Evolutionary conservation across 306 rosid species (phyloP).

Genomic region (Malus asiatica): DNA sequence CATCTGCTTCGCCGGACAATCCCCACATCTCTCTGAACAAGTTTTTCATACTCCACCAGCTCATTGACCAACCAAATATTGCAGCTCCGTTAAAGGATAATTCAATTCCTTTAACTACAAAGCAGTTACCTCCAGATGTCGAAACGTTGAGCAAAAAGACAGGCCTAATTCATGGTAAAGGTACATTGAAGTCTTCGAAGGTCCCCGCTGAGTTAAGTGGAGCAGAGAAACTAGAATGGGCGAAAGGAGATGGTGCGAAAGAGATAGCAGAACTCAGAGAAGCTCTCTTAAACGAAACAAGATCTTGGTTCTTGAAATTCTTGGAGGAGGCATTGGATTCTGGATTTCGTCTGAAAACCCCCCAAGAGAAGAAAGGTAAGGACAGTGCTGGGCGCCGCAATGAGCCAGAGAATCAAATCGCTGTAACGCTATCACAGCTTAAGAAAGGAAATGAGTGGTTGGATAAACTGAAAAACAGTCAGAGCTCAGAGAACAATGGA

Average conservation of each 20-base stretch:
- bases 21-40: slow-evolving; percentile 62
- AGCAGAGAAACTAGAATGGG: slow-evolving; percentile 79
- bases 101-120: slow-evolving; percentile 27
- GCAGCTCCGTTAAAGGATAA: slow-evolving; percentile 41
- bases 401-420: slow-evolving; percentile 60
- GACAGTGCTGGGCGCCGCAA: slow-evolving; percentile 33
- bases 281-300: slow-evolving; percentile 54
- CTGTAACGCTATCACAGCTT: slow-evolving; percentile 68
- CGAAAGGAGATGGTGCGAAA: slow-evolving; percentile 50
- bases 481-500: slow-evolving; percentile 32
- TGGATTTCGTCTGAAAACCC: slow-evolving; percentile 46
- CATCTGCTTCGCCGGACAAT: slow-evolving; percentile 62
- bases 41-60: slow-evolving; percentile 65
- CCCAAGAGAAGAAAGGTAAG: slow-evolving; percentile 56
- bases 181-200: slow-evolving; percentile 37
- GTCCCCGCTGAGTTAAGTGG: slow-evolving; percentile 30
- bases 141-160: slow-evolving; percentile 40
- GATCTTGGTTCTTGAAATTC: slow-evolving; percentile 81
- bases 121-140: slow-evolving; percentile 34
- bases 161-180: slow-evolving; percentile 23
- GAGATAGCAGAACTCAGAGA: slow-evolving; percentile 53
- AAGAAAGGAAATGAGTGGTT: slow-evolving; percentile 88
- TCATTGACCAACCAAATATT: slow-evolving; percentile 47
- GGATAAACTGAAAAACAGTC: slow-evolving; percentile 48
- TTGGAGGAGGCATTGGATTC: slow-evolving; percentile 64